Evolutionary conservation across 495 filamentous ascomycete genomes (phyloP), one percentile per base, ranked within the genome.

Genomic region (Lasiosphaeria ovina): DNA sequence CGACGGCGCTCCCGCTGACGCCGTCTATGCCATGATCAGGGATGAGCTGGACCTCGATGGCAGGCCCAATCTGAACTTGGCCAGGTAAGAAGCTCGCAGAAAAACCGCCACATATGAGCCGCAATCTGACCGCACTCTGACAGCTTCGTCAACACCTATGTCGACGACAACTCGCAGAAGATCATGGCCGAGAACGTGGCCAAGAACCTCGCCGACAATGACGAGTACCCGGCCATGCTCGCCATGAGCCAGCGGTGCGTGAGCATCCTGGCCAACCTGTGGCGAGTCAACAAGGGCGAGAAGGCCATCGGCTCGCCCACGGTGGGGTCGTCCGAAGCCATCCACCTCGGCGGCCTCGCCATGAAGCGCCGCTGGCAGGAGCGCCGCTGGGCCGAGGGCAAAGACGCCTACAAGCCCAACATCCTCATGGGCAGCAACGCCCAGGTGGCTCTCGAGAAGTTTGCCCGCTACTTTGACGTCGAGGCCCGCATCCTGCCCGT

Each of bases 281-380:
- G 89, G 89, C 81, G 81, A 3, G 84, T 80, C 3, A 81, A 85
- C 51, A 83, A 84, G 58, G 78, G 79, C 33, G 86, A 91, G 70
- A 84, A 79, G 52, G 88, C 89, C 34, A 80, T 90, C 61, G 89
- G 89, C 3, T 81, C 85, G 1, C 88, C 89, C 1, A 91, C 89
- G 0, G 89, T 87, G 0, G 89, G 89, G 0, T 89, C 85, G 3
- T 86, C 81, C 6, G 89, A 91, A 66, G 89, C 88, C 2, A 87
- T 91, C 58, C 87, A 89, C 64, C 81, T 91, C 7, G 89, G 87
- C 14, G 89, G 89, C 4, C 72, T 91, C 51, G 88, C 89, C 7
- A 90, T 92, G 88, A 91, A 91, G 77, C 79, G 88, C 5, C 78
- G 86, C 6, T 91, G 89, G 89, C 88, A 90, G 69, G 85, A 90